Percentiles rank a stretch among this genome's conserved stretches.
Conservation (phyloP, 2,329 filamentous ascomycete species). For the Alternaria postmessia region DNA sequence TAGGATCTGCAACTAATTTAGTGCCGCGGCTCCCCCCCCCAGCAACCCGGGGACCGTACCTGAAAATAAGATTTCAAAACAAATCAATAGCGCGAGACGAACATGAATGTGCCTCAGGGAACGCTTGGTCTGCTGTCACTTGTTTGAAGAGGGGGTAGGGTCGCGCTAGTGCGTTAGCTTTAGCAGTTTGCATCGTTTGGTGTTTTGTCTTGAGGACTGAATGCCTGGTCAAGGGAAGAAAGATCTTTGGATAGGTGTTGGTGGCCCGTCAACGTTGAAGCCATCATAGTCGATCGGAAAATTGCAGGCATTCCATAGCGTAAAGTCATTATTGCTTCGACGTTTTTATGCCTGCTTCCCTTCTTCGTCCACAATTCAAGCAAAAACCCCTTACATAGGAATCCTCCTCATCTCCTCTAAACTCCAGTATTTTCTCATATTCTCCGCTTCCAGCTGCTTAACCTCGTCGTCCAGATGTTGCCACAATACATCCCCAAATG, state of each 20-base stretch:
- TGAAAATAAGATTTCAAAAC: constrained; percentile 1
- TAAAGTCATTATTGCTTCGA: background rate
- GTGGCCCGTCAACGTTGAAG: background rate
- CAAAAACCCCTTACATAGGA: constrained; percentile 64
- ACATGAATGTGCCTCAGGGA: background rate
- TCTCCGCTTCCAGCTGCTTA: constrained; percentile 77
- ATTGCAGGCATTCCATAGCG: background rate
- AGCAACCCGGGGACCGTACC: background rate
- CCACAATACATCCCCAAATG: constrained; percentile 81
- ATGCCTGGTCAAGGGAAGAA: background rate
- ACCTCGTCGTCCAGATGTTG: constrained; percentile 87
- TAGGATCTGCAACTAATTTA: background rate
- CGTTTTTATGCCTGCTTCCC: background rate
- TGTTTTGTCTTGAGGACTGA: background rate
- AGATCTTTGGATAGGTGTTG: background rate
- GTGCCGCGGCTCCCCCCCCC: background rate
- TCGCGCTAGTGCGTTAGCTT: constrained; percentile 1
- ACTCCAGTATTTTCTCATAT: constrained; percentile 86
- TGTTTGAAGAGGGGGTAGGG: background rate
- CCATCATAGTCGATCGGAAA: background rate
- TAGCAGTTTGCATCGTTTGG: background rate
- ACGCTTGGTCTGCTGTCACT: constrained; percentile 4
- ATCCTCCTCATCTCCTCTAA: constrained; percentile 75
- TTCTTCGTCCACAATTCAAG: background rate
- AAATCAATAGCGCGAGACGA: constrained; percentile 11